Percentiles rank a stretch among this genome's conserved stretches.
Conservation (phyloP, 306 rosid species). For the Ochetophila trinervis region DNA sequence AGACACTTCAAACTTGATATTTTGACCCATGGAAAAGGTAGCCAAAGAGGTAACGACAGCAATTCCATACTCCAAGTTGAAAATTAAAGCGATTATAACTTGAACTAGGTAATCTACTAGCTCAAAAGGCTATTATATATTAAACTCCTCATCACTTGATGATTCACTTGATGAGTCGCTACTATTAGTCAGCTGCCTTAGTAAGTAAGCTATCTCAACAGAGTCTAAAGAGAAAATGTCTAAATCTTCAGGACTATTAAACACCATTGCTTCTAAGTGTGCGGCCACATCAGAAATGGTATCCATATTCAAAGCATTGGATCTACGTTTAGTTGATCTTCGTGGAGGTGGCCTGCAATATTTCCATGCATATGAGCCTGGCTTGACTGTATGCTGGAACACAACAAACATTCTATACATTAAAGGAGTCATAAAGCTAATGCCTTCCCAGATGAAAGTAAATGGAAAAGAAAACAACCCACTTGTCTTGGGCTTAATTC, state of each 20-base stretch:
- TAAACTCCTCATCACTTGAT: slow-evolving; percentile 41
- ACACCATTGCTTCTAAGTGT: slow-evolving; percentile 31
- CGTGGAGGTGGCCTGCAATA: slow-evolving; percentile 49
- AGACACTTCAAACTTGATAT: slow-evolving; percentile 19
- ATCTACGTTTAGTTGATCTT: slow-evolving; percentile 36
- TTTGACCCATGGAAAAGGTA: slow-evolving; percentile 3
- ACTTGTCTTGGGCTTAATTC: no score
- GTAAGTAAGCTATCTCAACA: slow-evolving; percentile 29
- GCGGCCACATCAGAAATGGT: slow-evolving; percentile 30
- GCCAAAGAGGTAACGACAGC: slow-evolving; percentile 23
- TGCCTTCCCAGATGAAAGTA: slow-evolving; percentile 35
- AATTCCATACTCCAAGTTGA: slow-evolving; percentile 12
- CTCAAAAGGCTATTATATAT: slow-evolving; percentile 22
- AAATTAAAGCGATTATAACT: slow-evolving; percentile 1
- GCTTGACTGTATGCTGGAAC: slow-evolving; percentile 58
- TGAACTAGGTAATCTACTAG: slow-evolving; percentile 16
- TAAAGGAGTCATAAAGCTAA: slow-evolving; percentile 44
- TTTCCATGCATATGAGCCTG: slow-evolving; percentile 50
- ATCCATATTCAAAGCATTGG: slow-evolving; percentile 31
- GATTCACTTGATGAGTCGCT: slow-evolving; percentile 40
- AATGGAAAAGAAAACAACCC: neutral
- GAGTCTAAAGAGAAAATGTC: slow-evolving; percentile 22
- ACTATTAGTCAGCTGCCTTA: slow-evolving; percentile 31
- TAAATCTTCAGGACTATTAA: slow-evolving; percentile 30
- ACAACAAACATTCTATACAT: slow-evolving; percentile 54